Evolutionary conservation across 345 rosid species (phyloP).

Genomic region (Bruguiera sexangula): DNA sequence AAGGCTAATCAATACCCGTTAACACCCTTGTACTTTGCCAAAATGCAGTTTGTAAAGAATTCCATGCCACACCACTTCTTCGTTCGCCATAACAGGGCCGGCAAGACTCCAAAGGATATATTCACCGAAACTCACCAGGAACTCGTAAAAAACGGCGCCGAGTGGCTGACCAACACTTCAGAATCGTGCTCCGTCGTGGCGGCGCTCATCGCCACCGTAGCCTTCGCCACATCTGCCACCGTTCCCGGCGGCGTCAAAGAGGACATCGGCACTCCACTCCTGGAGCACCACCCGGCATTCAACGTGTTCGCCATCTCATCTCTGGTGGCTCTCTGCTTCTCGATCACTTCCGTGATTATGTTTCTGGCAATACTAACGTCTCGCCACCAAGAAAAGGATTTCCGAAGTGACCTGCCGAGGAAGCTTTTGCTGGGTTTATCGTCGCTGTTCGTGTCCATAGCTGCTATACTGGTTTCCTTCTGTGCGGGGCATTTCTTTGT

Average conservation of each 20-base stretch:
- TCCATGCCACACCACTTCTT: conserved; percentile 40
- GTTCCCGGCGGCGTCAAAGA: conserved; percentile 28
- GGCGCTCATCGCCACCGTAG: conserved; percentile 51
- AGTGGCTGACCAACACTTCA: conserved; percentile 48
- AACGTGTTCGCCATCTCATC: conserved; percentile 25
- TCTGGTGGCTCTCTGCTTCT: conserved; percentile 27
- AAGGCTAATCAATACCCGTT: background rate
- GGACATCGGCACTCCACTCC: conserved; percentile 1
- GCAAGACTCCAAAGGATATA: conserved; percentile 33
- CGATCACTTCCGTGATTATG: conserved; percentile 23
- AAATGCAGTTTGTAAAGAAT: conserved; percentile 41
- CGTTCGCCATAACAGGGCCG: conserved; percentile 23
- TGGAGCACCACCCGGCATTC: conserved; percentile 15
- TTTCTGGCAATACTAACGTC: conserved; percentile 30
- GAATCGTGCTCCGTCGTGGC: conserved; percentile 56
- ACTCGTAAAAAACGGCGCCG: conserved; percentile 37
- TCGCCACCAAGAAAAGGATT: conserved; percentile 20
- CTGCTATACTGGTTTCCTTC: conserved; percentile 34
- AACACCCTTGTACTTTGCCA: background rate
- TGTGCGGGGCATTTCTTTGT: conserved; percentile 56
- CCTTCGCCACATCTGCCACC: conserved; percentile 45
- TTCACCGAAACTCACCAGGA: conserved; percentile 36
- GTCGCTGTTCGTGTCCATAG: conserved; percentile 22
- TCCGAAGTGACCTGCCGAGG: conserved; percentile 7
- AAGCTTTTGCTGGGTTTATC: conserved; percentile 20